A percentile compares a stretch with the other conserved stretches of the same genome.
Conservation (phyloP, 371 early-diverging fungal species). For the Choanephora cucurbitarum region DNA sequence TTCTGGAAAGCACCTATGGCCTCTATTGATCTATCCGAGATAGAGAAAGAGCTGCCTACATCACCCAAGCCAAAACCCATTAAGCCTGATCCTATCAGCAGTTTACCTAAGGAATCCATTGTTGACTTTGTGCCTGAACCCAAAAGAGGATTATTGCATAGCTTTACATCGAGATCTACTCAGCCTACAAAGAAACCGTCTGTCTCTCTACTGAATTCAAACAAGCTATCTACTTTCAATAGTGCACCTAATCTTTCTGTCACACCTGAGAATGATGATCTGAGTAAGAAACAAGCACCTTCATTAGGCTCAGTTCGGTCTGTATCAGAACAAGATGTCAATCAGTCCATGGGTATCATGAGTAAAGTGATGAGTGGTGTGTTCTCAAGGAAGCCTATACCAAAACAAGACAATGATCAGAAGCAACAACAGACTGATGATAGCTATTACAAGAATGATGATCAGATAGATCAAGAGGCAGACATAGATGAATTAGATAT, state of each 20-base stretch:
- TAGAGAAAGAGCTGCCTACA: constrained; percentile 21
- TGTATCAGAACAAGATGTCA: constrained; percentile 10
- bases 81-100: constrained; percentile 33
- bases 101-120: constrained; percentile 27
- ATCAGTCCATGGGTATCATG: constrained; percentile 14
- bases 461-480: constrained; percentile 11
- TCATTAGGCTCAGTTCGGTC: constrained; percentile 12
- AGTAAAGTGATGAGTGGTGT: constrained; percentile 22
- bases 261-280: neutral
- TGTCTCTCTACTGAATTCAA: neutral
- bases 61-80: constrained; percentile 42
- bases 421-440: neutral
- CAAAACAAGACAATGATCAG: neutral
- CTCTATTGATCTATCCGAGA: constrained; percentile 53
- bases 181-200: neutral
- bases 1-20: constrained; percentile 75
- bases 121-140: constrained; percentile 14
- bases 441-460: constrained; percentile 7
- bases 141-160: constrained; percentile 32
- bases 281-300: neutral
- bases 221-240: neutral
- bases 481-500: constrained; percentile 47
- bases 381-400: constrained; percentile 9
- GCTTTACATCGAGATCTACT: constrained; percentile 39
- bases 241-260: constrained; percentile 11